Evolutionary conservation across 2,329 filamentous ascomycete genomes (phyloP).

Genomic region (Ophiosphaerella narmari): DNA sequence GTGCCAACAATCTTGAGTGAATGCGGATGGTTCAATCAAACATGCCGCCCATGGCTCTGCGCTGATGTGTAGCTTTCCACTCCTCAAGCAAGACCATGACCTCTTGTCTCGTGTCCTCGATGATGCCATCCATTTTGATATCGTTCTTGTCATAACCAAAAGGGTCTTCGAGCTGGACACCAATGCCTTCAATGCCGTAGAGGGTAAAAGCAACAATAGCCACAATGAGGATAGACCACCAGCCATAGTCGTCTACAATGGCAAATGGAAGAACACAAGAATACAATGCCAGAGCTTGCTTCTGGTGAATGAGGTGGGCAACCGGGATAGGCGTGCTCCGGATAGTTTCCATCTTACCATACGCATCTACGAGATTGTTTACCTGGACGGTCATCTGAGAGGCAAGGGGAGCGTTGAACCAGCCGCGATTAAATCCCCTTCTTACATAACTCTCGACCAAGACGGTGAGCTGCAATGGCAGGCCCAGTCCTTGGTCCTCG

Average conservation of each 20-base stretch:
- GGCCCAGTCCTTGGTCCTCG: slow-evolving; percentile 63
- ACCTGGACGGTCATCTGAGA: slow-evolving; percentile 63
- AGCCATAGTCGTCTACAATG: slow-evolving; percentile 65
- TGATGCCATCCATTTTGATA: slow-evolving; percentile 70
- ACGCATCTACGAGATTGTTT: slow-evolving; percentile 61
- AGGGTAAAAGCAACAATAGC: slow-evolving; percentile 66
- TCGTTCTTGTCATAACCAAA: slow-evolving; percentile 70
- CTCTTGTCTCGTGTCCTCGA: slow-evolving; percentile 64
- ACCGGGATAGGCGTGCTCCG: slow-evolving; percentile 67
- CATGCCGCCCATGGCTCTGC: slow-evolving; percentile 38
- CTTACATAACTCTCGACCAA: slow-evolving; percentile 66
- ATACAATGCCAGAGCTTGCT: slow-evolving; percentile 67
- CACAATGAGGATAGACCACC: slow-evolving; percentile 65
- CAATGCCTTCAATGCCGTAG: slow-evolving; percentile 68
- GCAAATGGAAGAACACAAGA: slow-evolving; percentile 65
- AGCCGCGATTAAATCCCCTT: slow-evolving; percentile 58
- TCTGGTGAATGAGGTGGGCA: slow-evolving; percentile 68
- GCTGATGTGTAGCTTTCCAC: slow-evolving; percentile 54
- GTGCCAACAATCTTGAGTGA: neutral
- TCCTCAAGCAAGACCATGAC: slow-evolving; percentile 62
- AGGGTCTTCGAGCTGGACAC: slow-evolving; percentile 67
- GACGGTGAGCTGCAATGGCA: slow-evolving; percentile 65
- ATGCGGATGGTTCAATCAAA: slow-evolving; percentile 25
- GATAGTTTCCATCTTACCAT: slow-evolving; percentile 69
- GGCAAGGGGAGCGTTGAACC: slow-evolving; percentile 65